Evolutionary conservation across 2,329 filamentous ascomycete genomes (phyloP).

Genomic region (Cladosporium sp.): DNA sequence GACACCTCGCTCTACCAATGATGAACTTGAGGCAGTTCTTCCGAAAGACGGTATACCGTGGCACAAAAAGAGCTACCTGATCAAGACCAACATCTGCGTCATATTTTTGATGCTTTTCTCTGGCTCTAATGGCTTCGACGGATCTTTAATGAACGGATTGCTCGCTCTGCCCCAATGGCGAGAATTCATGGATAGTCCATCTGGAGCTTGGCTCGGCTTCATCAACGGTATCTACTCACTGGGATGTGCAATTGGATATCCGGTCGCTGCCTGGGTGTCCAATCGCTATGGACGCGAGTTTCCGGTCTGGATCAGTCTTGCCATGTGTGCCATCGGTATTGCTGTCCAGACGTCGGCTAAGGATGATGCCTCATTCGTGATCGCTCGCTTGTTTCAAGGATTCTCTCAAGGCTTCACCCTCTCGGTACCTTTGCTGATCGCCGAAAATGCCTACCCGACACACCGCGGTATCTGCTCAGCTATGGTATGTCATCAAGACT

Average conservation of each 20-base stretch:
- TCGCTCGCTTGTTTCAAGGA: conserved; percentile 11
- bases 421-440: conserved; percentile 62
- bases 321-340: neutral
- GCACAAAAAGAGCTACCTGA: conserved; percentile 20
- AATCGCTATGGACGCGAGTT: conserved; percentile 12
- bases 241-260: neutral
- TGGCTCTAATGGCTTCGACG: conserved; percentile 25
- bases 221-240: conserved; percentile 5
- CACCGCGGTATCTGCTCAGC: conserved; percentile 66
- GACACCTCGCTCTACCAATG: neutral
- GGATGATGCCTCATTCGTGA: neutral
- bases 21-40: neutral
- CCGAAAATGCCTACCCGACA: conserved; percentile 67
- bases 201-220: neutral
- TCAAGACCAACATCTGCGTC: conserved; percentile 10
- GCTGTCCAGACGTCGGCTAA: neutral
- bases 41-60: conserved; percentile 21
- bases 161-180: conserved; percentile 8
- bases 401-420: conserved; percentile 12
- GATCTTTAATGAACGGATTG: conserved; percentile 23
- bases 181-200: conserved; percentile 1
- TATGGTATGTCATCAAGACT: conserved; percentile 35
- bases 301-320: neutral
- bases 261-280: neutral
- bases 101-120: conserved; percentile 15